Base-by-base conservation (phyloP, 2,329 filamentous ascomycete genomes). In the Nigrograna mackinnonii region DNA sequence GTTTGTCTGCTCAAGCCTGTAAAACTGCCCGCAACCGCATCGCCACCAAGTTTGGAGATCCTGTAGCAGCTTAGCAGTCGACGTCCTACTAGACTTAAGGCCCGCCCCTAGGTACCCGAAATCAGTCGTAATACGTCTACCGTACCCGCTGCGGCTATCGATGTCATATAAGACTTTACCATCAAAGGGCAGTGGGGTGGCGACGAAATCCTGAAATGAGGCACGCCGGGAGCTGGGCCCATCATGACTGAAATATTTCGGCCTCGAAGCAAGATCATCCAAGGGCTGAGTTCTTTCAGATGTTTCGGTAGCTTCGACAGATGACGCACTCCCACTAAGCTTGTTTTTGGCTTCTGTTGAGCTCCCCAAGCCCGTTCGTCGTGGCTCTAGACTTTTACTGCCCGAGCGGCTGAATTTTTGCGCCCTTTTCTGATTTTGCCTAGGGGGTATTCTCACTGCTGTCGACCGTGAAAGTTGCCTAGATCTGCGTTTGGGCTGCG, bases 21-120 rank as follows among this genome's bases (percentile, higher is more conserved):
- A n/a, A n/a, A n/a, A n/a, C n/a, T n/a, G n/a, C n/a, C n/a, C n/a
- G n/a, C n/a, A n/a, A n/a, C n/a, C n/a, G n/a, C n/a, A n/a, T n/a
- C n/a, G n/a, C n/a, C n/a, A n/a, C n/a, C n/a, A n/a, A n/a, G n/a
- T n/a, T n/a, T n/a, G n/a, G n/a, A n/a, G n/a, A n/a, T n/a, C n/a
- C n/a, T n/a, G n/a, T n/a, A n/a, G n/a, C n/a, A n/a, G n/a, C n/a
- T n/a, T n/a, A n/a, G n/a, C n/a, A n/a, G n/a, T n/a, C n/a, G n/a
- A n/a, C n/a, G n/a, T n/a, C n/a, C n/a, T n/a, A n/a, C n/a, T n/a
- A 24, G 50, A 48, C 24, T 57, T 64, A 39, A 63, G 58, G 16
- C 52, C 53, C 38, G 62, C 63, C 30, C 63, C 60, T 22, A 59
- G 63, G 33, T 54, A 68, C 18, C 63, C 60, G 36, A 68, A 67